These are phyloP conservation scores for Cystobasidium pallidum DNA, from an alignment of 1,284 basidiomycete species.

Conservation along the genomic window DNA sequence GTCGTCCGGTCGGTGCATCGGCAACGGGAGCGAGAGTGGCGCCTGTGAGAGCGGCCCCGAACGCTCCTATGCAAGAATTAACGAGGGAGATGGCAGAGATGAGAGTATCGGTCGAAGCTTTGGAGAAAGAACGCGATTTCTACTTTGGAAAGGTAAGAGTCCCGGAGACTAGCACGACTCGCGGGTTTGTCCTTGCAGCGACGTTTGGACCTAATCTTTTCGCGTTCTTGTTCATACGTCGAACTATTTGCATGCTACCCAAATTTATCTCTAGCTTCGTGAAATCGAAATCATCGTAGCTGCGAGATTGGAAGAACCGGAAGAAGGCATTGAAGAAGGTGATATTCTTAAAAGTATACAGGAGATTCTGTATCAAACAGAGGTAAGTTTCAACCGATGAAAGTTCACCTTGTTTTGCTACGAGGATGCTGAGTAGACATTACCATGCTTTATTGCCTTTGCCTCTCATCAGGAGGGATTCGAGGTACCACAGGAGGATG, in stretches of 20 bases:
- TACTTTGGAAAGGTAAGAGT: slow-evolving; percentile 90
- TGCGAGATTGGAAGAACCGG: slow-evolving; percentile 55
- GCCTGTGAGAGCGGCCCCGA: slow-evolving; percentile 40
- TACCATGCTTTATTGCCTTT: too few relatives aligned
- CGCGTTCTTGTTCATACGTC: too few relatives aligned
- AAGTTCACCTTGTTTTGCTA: too few relatives aligned
- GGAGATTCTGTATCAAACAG: slow-evolving; percentile 87
- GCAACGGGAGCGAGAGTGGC: slow-evolving; percentile 16
- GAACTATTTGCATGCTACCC: too few relatives aligned
- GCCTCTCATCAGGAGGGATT: slow-evolving; percentile 73
- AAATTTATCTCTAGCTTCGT: slow-evolving; percentile 70
- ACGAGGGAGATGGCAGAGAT: slow-evolving; percentile 82
- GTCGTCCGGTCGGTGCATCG: slow-evolving; percentile 6
- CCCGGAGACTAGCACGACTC: slow-evolving; percentile 4
- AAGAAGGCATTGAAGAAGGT: slow-evolving; percentile 64
- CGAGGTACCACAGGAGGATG: slow-evolving; percentile 67
- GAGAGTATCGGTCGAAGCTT: slow-evolving; percentile 68
- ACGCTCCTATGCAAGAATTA: slow-evolving; percentile 63
- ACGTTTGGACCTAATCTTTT: neutral
- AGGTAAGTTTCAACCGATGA: slow-evolving; percentile 19
- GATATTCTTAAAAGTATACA: slow-evolving; percentile 80
- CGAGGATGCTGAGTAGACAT: too few relatives aligned
- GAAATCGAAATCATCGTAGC: slow-evolving; percentile 90
- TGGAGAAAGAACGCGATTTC: slow-evolving; percentile 67
- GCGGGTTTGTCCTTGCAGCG: neutral